Base-by-base conservation (phyloP, 2,329 filamentous ascomycete genomes). In the Curvularia sp. region DNA sequence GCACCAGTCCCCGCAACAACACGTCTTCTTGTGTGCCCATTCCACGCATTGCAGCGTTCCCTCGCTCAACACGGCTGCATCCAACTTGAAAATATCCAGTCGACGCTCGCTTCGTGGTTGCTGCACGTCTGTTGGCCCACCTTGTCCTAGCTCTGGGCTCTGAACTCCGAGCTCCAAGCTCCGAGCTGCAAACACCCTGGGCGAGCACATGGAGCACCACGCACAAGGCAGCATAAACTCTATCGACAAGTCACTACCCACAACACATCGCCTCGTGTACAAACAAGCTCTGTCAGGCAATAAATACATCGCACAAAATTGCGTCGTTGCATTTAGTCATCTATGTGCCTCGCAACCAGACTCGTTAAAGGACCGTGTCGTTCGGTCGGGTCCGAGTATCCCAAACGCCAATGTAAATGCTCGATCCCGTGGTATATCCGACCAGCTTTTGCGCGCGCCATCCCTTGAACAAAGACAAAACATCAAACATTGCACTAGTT, bases 401-500 rank as follows among this genome's bases (percentile, higher is more conserved):
- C 62, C 51, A 57, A 63, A 67, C 63, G 58, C 66, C 64, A 23
- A 54, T 67, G 63, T 57, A 66, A 64, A 67, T 69, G 67, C 65
- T 60, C 52, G 59, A 51, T 58, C 57, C 63, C 46, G 51, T 65
- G 64, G 60, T 64, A 64, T 65, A 57, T 66, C 57, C 63, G 58
- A 49, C 56, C 55, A 49, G 49, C 47, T 56, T 58, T 61, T 59
- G 34, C 45, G 53, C 55, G 47, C 60, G 45, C 62, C 57, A 55
- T 49, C 38, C 55, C 46, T 51, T 49, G 46, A 39, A 49, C 28
- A 57, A 52, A 58, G 47, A 49, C 51, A 54, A 48, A 55, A 42
- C 36, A 15, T 27, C 25, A 42, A 39, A 30, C 42, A 47, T n/a
- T 27, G 38, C 12, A 46, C 79, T 96, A 99, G 88, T 98, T 98